A percentile compares a stretch with the other conserved stretches of the same genome.
Evolutionary conservation across 164 flowering plant genomes (phyloP).

Genomic region (Vitis labrusca): DNA sequence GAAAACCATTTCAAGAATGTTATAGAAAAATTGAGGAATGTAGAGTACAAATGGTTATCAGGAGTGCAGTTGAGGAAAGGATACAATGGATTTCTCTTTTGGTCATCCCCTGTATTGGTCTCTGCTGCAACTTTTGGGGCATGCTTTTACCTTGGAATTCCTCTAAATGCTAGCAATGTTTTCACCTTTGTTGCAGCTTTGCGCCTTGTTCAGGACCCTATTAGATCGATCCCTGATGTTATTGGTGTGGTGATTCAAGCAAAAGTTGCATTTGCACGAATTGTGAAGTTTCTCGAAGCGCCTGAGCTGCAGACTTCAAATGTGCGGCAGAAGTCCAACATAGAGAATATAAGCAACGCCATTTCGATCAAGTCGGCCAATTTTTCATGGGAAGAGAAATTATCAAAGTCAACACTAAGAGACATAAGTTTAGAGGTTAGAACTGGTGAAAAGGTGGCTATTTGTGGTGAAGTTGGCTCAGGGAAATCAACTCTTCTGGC

Average conservation of each 20-base stretch:
- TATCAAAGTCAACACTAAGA: conserved; percentile 31
- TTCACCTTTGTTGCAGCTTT: conserved; percentile 57
- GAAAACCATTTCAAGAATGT: conserved; percentile 47
- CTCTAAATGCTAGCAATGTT: conserved; percentile 49
- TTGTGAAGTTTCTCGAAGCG: conserved; percentile 47
- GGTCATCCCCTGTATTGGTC: conserved; percentile 56
- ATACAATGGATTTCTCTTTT: conserved; percentile 39
- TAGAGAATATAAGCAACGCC: conserved; percentile 1
- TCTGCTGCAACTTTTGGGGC: conserved; percentile 54
- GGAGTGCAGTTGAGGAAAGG: conserved; percentile 40
- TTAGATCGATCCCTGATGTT: conserved; percentile 49
- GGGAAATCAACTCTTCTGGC: conserved; percentile 65
- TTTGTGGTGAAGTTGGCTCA: conserved; percentile 66
- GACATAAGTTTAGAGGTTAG: conserved; percentile 33
- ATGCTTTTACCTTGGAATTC: conserved; percentile 47
- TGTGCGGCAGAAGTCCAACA: conserved; percentile 16
- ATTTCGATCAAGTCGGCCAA: conserved; percentile 34
- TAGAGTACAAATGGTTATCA: conserved; percentile 40
- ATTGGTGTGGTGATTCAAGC: conserved; percentile 53
- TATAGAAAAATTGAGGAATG: conserved; percentile 34
- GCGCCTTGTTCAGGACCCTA: conserved; percentile 53
- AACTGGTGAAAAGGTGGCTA: conserved; percentile 42
- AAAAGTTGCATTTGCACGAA: conserved; percentile 47
- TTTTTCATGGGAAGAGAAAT: conserved; percentile 48
- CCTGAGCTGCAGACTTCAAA: conserved; percentile 39